Percentiles rank a stretch among this genome's conserved stretches.
Evolutionary conservation across 2,329 filamentous ascomycete genomes (phyloP).

Genomic region (Tolypocladium capitatum): DNA sequence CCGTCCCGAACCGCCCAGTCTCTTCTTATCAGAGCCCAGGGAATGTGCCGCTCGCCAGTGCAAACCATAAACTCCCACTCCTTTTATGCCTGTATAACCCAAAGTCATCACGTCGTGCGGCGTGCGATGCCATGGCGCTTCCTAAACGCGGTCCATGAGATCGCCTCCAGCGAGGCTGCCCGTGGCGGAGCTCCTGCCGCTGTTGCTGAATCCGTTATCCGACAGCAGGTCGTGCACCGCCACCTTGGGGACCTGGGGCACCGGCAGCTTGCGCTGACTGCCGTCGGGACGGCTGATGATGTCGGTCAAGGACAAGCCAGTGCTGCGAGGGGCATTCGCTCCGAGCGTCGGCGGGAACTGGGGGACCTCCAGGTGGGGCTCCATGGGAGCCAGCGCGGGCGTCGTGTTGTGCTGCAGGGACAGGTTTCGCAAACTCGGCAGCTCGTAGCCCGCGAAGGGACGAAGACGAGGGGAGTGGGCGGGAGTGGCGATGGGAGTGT

Average conservation of each 20-base stretch:
- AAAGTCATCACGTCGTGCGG: conserved; percentile 25
- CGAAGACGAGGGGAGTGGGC: conserved; percentile 87
- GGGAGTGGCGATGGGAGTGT: conserved; percentile 95
- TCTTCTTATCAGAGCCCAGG: conserved; percentile 1
- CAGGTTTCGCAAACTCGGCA: conserved; percentile 68
- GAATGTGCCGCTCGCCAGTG: conserved; percentile 4
- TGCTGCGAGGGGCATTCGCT: conserved; percentile 36
- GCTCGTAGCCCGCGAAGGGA: conserved; percentile 63
- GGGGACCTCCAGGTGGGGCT: conserved; percentile 37
- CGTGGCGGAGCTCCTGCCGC: conserved; percentile 63
- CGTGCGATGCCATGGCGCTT: conserved; percentile 10
- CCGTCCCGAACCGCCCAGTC: conserved; percentile 8
- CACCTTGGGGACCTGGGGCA: conserved; percentile 82
- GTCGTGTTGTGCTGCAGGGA: conserved; percentile 39
- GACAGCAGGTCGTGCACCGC: conserved; percentile 75
- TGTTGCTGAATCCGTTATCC: conserved; percentile 52
- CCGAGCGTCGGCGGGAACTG: conserved; percentile 35
- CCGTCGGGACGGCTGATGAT: conserved; percentile 86
- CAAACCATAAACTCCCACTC: conserved; percentile 23
- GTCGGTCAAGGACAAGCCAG: conserved; percentile 73
- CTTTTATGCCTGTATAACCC: conserved; percentile 26
- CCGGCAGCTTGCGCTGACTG: conserved; percentile 77
- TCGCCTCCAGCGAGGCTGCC: conserved; percentile 67
- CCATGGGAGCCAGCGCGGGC: conserved; percentile 44
- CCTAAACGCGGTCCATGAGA: conserved; percentile 42